Base-by-base conservation (phyloP, 805 yeast species). In the Metschnikowia lunata region DNA sequence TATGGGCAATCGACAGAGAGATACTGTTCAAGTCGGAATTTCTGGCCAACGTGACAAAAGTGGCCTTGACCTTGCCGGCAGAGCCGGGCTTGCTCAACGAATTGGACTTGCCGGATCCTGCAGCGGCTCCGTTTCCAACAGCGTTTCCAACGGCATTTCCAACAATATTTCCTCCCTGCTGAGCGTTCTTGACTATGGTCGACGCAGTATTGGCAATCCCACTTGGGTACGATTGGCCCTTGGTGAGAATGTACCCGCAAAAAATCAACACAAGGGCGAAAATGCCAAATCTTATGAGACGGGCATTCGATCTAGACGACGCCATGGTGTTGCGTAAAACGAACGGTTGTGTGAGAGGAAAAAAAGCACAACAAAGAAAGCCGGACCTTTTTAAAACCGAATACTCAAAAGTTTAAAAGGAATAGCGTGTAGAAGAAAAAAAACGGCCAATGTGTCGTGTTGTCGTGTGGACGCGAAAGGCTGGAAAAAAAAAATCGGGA, bases 11-110 rank as follows among this genome's bases (percentile, higher is more conserved):
- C 7, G 95, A 80, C 29, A 71, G 76, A 36, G 79, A 66, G 41
- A 87, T 65, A 26, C 75, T 74, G 67, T 77, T 72, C 45, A 87
- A 62, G 60, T 87, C 96, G n/a, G 69, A 56, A 62, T 86, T 85
- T 67, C 95, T 75, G 10, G 90, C 93, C 55, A 87, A 71, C 0
- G 91, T 76, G 13, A 87, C 89, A 62, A 88, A 85, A 1, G 95
- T 82, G 12, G 95, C 96, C 61, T 79, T 82, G 44, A 75, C 82
- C 54, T 77, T 76, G 30, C 47, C 49, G 6, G 30, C 37, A n/a
- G 34, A 14, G 7, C 41, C 46, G 31, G 31, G n/a, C 31, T 29
- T 29, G 23, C 5, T 18, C 5, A 18, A 18, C 23, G 23, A 18
- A 5, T 18, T 18, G 23, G 23, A 5, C 39, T 39, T 10, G 41